A percentile compares a stretch with the other conserved stretches of the same genome.
Conservation (phyloP, 495 filamentous ascomycete genomes). For the Hypoxylon trugodes region DNA sequence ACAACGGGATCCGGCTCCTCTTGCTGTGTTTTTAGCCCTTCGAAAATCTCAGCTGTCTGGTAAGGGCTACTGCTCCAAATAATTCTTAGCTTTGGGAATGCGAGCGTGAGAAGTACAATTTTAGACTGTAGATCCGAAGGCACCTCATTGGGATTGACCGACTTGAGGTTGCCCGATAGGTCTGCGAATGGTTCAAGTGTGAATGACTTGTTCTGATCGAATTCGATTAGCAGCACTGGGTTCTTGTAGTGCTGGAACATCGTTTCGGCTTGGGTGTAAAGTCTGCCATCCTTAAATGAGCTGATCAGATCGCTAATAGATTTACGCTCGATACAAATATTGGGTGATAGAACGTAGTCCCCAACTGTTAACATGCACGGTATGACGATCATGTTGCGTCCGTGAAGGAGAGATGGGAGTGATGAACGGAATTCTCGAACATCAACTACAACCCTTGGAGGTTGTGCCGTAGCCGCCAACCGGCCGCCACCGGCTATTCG, state of each 20-base stretch:
- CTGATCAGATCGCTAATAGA: constrained; percentile 88
- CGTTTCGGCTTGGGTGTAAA: constrained; percentile 91
- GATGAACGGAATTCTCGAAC: constrained; percentile 95
- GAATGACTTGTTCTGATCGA: constrained; percentile 96
- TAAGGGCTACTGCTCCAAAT: constrained; percentile 95
- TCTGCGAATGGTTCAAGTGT: constrained; percentile 93
- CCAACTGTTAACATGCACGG: constrained; percentile 97
- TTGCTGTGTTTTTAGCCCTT: constrained; percentile 86
- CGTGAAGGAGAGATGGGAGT: constrained; percentile 90
- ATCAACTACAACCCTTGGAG: constrained; percentile 93
- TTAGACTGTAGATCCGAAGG: constrained; percentile 86
- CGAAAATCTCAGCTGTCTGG: constrained; percentile 97
- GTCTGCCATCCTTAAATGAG: constrained; percentile 88
- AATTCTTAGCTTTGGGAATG: constrained; percentile 87
- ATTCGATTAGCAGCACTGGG: constrained; percentile 94
- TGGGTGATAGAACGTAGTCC: constrained; percentile 91
- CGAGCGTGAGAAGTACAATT: constrained; percentile 89
- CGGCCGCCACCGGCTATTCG: constrained; percentile 94
- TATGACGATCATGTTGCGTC: constrained; percentile 81
- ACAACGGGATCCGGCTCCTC: constrained; percentile 89
- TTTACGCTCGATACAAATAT: constrained; percentile 94
- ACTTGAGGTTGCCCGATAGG: constrained; percentile 70
- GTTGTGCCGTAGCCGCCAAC: constrained; percentile 85
- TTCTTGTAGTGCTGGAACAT: constrained; percentile 93
- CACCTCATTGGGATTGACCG: constrained; percentile 59